These are phyloP conservation scores for Fusarium xylarioides DNA, from an alignment of 2,329 filamentous ascomycete genomes.

Conservation along the genomic window DNA sequence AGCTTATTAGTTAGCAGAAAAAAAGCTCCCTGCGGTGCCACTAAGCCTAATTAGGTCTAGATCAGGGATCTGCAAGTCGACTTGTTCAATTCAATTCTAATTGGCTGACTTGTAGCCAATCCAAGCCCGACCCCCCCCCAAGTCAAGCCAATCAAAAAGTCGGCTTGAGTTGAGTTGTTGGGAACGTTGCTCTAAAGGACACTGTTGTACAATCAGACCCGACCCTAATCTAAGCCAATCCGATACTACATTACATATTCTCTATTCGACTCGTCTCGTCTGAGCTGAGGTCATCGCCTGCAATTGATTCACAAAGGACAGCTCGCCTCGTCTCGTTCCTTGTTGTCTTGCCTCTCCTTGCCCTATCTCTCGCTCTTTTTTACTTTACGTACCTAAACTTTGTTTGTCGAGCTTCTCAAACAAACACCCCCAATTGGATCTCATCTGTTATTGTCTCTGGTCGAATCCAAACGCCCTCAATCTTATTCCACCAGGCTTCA, in stretches of 20 bases:
- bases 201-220: constrained; percentile 46
- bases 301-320: constrained; percentile 44
- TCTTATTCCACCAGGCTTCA: constrained; percentile 17
- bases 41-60: too few species aligned
- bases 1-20: too few species aligned
- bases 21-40: too few species aligned
- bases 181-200: constrained; percentile 53
- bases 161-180: too few species aligned
- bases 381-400: constrained; percentile 7
- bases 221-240: constrained; percentile 2
- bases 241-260: constrained; percentile 1
- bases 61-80: too few species aligned
- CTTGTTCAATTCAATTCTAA: too few species aligned
- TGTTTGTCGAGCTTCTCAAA: constrained; percentile 26
- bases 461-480: constrained; percentile 14
- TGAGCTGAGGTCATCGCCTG: constrained; percentile 44
- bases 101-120: too few species aligned
- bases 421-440: constrained; percentile 5
- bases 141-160: too few species aligned
- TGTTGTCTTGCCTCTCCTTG: constrained; percentile 35
- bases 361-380: constrained; percentile 24
- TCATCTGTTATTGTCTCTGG: constrained; percentile 6
- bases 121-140: too few species aligned
- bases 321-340: constrained; percentile 32
- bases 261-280: constrained; percentile 20